phyloP scores from a whole-genome alignment of 805 yeast species.

The Alloascoidea africana region DNA sequence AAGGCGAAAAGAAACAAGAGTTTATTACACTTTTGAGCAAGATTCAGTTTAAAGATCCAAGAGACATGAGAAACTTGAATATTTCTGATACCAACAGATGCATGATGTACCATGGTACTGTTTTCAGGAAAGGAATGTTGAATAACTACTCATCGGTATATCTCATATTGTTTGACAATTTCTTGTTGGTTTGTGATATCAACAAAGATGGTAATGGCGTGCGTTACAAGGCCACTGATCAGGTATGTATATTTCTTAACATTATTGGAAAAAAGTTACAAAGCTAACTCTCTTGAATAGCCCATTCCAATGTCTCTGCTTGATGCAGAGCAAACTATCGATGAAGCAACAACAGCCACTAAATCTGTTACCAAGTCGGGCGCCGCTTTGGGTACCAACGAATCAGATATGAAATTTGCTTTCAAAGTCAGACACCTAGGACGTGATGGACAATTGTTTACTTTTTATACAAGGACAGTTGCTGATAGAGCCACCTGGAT shows the following conservation, averaged over 20 bases:
- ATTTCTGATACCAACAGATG: slow-evolving; percentile 38
- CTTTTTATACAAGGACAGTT: slow-evolving; percentile 20
- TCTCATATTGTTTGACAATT: neutral
- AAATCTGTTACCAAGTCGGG: no score
- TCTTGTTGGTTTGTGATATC: neutral
- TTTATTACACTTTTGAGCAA: slow-evolving; percentile 37
- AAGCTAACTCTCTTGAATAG: slow-evolving; percentile 5
- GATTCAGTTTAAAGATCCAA: slow-evolving; percentile 33
- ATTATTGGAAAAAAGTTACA: neutral
- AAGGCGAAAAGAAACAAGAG: slow-evolving; percentile 42
- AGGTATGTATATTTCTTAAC: no score
- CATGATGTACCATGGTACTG: slow-evolving; percentile 41
- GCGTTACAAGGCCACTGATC: slow-evolving; percentile 18
- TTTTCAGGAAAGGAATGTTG: slow-evolving; percentile 35
- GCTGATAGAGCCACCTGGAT: slow-evolving; percentile 48
- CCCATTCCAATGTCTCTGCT: slow-evolving; percentile 32
- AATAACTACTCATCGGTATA: neutral
- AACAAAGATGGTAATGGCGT: slow-evolving; percentile 17
- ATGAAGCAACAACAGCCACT: no score
- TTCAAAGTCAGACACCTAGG: slow-evolving; percentile 20
- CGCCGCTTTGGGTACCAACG: no score
- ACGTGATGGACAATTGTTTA: slow-evolving; percentile 13
- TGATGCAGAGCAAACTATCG: no score
- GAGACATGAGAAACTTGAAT: slow-evolving; percentile 31
- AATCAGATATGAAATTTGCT: no score